phyloP scores from a whole-genome alignment of 1,284 basidiomycete genomes.

The Kwoniella shivajii region DNA sequence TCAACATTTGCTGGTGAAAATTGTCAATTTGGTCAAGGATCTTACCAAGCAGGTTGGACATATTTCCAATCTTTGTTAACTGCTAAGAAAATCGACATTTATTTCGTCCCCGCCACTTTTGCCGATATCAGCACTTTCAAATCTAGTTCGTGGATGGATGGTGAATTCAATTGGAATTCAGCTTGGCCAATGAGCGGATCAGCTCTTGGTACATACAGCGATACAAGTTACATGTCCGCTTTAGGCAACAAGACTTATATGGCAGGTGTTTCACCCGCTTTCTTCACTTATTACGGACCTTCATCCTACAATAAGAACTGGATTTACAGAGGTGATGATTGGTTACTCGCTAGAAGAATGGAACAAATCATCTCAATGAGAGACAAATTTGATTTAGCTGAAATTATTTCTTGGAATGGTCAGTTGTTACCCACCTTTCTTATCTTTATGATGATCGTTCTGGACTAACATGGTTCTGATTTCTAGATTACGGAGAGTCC shows the following conservation, averaged over 20 bases:
- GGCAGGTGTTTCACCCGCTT: constrained; percentile 49
- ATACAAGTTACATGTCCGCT: constrained; percentile 33
- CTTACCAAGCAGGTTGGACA: constrained; percentile 37
- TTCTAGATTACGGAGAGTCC: constrained; percentile 53
- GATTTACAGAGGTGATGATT: constrained; percentile 52
- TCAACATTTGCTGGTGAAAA: constrained; percentile 75
- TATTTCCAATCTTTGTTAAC: constrained; percentile 27
- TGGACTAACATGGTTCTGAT: neutral
- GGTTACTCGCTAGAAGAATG: constrained; percentile 49
- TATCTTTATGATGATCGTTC: neutral
- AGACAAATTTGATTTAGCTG: constrained; percentile 37
- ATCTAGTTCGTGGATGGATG: constrained; percentile 47
- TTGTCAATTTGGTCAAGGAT: constrained; percentile 67
- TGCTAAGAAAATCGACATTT: constrained; percentile 25
- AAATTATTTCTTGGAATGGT: constrained; percentile 53
- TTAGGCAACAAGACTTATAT: constrained; percentile 50
- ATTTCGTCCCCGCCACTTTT: constrained; percentile 54
- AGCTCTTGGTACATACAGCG: constrained; percentile 34
- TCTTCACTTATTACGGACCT: constrained; percentile 52
- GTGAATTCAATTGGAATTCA: constrained; percentile 56
- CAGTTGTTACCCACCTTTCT: constrained; percentile 7
- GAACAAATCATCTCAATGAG: constrained; percentile 48
- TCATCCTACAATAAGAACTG: constrained; percentile 52
- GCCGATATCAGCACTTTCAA: constrained; percentile 36
- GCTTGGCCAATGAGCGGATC: constrained; percentile 53